Evolutionary conservation across 352 stramenopile genomes (phyloP).

Genomic region (Pythium volutum): DNA sequence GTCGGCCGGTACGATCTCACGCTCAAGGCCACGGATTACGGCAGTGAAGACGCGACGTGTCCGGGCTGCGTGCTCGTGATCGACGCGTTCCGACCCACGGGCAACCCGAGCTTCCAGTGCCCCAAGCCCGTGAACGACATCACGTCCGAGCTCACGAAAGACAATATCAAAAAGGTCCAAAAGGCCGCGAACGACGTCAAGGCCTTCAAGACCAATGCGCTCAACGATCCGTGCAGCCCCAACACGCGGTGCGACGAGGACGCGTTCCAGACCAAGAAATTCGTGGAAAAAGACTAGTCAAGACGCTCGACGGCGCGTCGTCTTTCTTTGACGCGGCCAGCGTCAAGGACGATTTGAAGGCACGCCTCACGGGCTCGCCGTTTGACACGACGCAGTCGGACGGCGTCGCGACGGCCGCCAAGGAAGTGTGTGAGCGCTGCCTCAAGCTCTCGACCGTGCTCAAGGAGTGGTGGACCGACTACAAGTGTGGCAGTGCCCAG

Average conservation of each 20-base stretch:
- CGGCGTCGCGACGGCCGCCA: constrained; percentile 13
- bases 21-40: constrained; percentile 54
- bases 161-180: constrained; percentile 30
- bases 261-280: constrained; percentile 29
- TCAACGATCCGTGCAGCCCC: constrained; percentile 52
- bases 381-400: constrained; percentile 4
- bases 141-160: constrained; percentile 26
- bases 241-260: constrained; percentile 41
- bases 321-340: constrained; percentile 1
- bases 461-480: constrained; percentile 59
- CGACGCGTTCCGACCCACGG: constrained; percentile 41
- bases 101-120: constrained; percentile 28
- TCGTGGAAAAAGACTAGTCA: constrained; percentile 27
- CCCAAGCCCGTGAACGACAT: constrained; percentile 29
- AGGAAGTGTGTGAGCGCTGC: constrained; percentile 41
- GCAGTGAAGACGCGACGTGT: constrained; percentile 33
- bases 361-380: not conserved
- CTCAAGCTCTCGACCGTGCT: constrained; percentile 39
- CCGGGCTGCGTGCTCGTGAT: constrained; percentile 47
- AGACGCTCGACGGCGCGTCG: not conserved
- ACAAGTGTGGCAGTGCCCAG: constrained; percentile 45
- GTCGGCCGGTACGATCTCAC: constrained; percentile 51
- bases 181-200: constrained; percentile 31
- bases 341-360: not conserved
- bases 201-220: constrained; percentile 37